Evolutionary conservation across 441 rosid genomes (phyloP).

Genomic region (Erodium texanum): DNA sequence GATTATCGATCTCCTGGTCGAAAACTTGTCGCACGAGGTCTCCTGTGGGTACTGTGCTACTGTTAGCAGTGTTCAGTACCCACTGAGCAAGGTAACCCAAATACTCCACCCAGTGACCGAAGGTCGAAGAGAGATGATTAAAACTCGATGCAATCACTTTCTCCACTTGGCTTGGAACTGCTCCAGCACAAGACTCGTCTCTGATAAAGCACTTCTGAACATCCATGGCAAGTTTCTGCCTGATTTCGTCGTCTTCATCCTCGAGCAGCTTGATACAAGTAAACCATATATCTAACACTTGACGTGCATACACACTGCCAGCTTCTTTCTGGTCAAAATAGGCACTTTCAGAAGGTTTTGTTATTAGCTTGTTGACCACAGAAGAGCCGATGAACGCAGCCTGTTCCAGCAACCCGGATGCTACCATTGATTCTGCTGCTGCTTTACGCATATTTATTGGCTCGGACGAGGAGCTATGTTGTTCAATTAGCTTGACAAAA

Average conservation of each 20-base stretch:
- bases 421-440: slow-evolving; percentile 73
- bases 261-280: slow-evolving; percentile 72
- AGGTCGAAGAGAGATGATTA: slow-evolving; percentile 50
- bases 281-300: slow-evolving; percentile 66
- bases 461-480: slow-evolving; percentile 71
- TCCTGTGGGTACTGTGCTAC: slow-evolving; percentile 32
- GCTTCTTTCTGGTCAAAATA: slow-evolving; percentile 29
- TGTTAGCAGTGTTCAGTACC: slow-evolving; percentile 47
- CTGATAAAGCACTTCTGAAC: slow-evolving; percentile 58
- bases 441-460: slow-evolving; percentile 74
- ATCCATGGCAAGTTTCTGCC: slow-evolving; percentile 54
- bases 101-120: slow-evolving; percentile 77
- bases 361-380: slow-evolving; percentile 30
- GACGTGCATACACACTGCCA: slow-evolving; percentile 40
- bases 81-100: slow-evolving; percentile 49
- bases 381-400: slow-evolving; percentile 55
- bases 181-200: too few species aligned
- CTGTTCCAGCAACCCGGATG: slow-evolving; percentile 80
- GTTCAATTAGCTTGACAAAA: slow-evolving; percentile 51
- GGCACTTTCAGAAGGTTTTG: slow-evolving; percentile 27
- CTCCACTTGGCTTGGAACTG: slow-evolving; percentile 75
- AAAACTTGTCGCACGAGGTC: slow-evolving; percentile 84
- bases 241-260: slow-evolving; percentile 86
- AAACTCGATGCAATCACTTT: slow-evolving; percentile 76
- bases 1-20: slow-evolving; percentile 93